phyloP scores from a whole-genome alignment of 164 flowering plant genomes.

The Vitis vinifera region ASM3070453v1 NC_081808.1:20598501-20599000 shows the following conservation, averaged over 20 bases:
- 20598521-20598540: conserved; percentile 48
- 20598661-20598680: not conserved
- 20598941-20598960: not conserved
- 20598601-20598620: no score
- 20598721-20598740: conserved; percentile 54
- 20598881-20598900: conserved; percentile 39
- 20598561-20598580: conserved; percentile 16
- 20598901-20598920: conserved; percentile 48
- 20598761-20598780: conserved; percentile 50
- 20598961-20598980: no score
- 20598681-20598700: conserved; percentile 40
- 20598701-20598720: conserved; percentile 54
- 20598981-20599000: conserved; percentile 1
- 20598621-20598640: not conserved
- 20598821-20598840: conserved; percentile 56
- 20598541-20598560: conserved; percentile 56
- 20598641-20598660: no score
- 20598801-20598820: conserved; percentile 36
- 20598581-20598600: not conserved
- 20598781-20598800: conserved; percentile 43
- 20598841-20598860: conserved; percentile 28
- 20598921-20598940: conserved; percentile 49
- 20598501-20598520: conserved; percentile 45
- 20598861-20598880: conserved; percentile 39
- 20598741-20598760: conserved; percentile 47